Percentiles rank a stretch among this genome's conserved stretches.
These are phyloP conservation scores for Astragalus glycyphyllos DNA, from an alignment of 306 rosid genomes.

Conservation along the genomic window DNA sequence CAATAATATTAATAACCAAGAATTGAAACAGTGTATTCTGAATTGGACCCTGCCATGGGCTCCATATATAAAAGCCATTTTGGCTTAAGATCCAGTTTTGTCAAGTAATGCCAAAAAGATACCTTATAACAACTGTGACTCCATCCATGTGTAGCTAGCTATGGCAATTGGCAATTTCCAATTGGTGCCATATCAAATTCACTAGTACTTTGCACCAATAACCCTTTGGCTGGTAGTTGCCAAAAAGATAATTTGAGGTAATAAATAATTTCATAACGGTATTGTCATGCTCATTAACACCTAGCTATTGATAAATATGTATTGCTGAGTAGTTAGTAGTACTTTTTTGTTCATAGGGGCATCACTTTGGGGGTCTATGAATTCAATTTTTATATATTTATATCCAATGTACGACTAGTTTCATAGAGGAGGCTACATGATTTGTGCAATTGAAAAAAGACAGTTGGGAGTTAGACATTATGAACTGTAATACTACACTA, in stretches of 20 bases:
- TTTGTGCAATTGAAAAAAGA: slow-evolving; percentile 42
- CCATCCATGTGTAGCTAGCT: background rate
- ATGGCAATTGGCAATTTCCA: slow-evolving; percentile 3
- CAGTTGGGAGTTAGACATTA: slow-evolving; percentile 33
- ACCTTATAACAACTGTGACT: slow-evolving; percentile 8
- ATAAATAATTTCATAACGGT: slow-evolving; percentile 45
- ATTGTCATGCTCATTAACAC: slow-evolving; percentile 38
- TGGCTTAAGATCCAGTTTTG: slow-evolving; percentile 30
- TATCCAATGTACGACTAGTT: slow-evolving; percentile 28
- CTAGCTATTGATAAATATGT: slow-evolving; percentile 7
- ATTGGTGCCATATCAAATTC: background rate
- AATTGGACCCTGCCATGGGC: slow-evolving; percentile 37
- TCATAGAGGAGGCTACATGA: slow-evolving; percentile 2
- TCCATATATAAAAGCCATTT: slow-evolving; percentile 28
- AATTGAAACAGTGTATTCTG: slow-evolving; percentile 22
- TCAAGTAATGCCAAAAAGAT: slow-evolving; percentile 19
- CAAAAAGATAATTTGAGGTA: slow-evolving; percentile 38
- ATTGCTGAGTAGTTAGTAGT: background rate
- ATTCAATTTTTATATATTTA: slow-evolving; percentile 24
- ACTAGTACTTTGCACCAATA: slow-evolving; percentile 6
- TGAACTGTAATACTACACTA: slow-evolving; percentile 34
- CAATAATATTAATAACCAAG: slow-evolving; percentile 3
- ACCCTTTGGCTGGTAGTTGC: slow-evolving; percentile 27
- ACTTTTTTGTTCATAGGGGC: slow-evolving; percentile 17
- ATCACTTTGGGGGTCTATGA: background rate